Evolutionary conservation across 192 early-diverging fungal species (phyloP), one percentile per base, ranked within the genome.

Genomic region (Podila epigama): DNA sequence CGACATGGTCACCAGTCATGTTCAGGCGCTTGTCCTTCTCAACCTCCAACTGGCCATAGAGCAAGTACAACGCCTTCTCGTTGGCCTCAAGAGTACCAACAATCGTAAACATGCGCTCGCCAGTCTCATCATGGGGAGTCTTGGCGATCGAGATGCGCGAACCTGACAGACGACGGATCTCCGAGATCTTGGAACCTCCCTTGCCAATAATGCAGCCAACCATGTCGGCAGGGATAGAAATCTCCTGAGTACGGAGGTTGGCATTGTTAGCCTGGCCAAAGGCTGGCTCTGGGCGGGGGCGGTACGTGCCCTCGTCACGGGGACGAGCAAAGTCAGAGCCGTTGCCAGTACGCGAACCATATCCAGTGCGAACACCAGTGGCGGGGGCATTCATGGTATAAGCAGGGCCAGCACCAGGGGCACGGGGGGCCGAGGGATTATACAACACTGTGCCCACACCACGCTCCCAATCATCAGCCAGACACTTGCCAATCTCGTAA

Each of bases 141-240:
- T 93, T 92, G 54, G 92, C 93, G 68, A 99, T 97, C 69, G 92
- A 91, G 72, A 99, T 96, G 69, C 93, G 90, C 33, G 91, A 90
- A 61, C 92, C 92, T 44, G 92, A 93, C n/a, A 92, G 81, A 56
- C 88, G 87, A 70, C 92, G 91, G 69, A 93, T 93, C 80, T 93
- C 92, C 22, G 92, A 88, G 68, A 93, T 92, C 70, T 92, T 91
- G 36, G 87, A 85, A 29, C 95, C 96, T 51, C 86, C 90, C 83
- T 96, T 96, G 70, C 97, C 97, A 83, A 99, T 99, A 75, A 99
- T 95, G 68, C 95, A 95, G 40, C 97, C 97, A 55, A 96, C 96
- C 92, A 98, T 93, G 79, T 96, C 95, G 70, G 90, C 89, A 31
- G 97, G 95, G 66, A 99, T 95, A 57, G 89, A 89, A 75, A 98